Evolutionary conservation across 345 rosid genomes (phyloP), one percentile per base, ranked within the genome.

Genomic region (Schrenkiella parvula): DNA sequence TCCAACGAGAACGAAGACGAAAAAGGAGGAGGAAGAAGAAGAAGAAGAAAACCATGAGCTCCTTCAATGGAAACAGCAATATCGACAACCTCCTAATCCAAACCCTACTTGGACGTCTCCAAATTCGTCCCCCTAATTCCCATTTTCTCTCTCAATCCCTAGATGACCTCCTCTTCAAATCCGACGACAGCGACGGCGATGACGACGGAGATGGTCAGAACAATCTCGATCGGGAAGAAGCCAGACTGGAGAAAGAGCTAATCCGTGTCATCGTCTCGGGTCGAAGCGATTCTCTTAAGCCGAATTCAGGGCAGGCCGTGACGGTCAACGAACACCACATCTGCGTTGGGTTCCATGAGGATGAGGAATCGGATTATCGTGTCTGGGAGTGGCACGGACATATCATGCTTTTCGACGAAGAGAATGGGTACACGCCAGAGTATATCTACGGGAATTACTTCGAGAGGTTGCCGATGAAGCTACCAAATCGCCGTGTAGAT

Each of bases 381-480:
- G 96, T 91, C 4, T 95, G 99, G 99, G 99, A 95, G 83, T 95
- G 99, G 99, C 99, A 95, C 34, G 99, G 99, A 0, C 99, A 95
- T 71, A 89, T 95, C 28, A 85, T 95, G 98, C 56, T 91, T 72
- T 91, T 89, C 54, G 98, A 92, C 23, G 99, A 92, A 56, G 96
- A 88, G 66, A 79, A 87, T 46, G 99, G 96, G 34, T 92, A 84
- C 14, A 78, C 82, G 0, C 97, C 99, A 0, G 98, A 92, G 87
- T 95, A 92, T 73, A 90, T 95, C 8, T 95, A 95, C 39, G 99
- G 99, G 42, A 91, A 95, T 78, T 91, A 95, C 82, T 95, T 95
- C 47, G 98, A 91, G 89, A 87, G 93, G 77, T 80, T 91, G 86
- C 86, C 75, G 59, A 85, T 77, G 25, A 84, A 80, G 71, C 28